Evolutionary conservation across 345 rosid genomes (phyloP).

Genomic region (Hibiscus trionum): DNA sequence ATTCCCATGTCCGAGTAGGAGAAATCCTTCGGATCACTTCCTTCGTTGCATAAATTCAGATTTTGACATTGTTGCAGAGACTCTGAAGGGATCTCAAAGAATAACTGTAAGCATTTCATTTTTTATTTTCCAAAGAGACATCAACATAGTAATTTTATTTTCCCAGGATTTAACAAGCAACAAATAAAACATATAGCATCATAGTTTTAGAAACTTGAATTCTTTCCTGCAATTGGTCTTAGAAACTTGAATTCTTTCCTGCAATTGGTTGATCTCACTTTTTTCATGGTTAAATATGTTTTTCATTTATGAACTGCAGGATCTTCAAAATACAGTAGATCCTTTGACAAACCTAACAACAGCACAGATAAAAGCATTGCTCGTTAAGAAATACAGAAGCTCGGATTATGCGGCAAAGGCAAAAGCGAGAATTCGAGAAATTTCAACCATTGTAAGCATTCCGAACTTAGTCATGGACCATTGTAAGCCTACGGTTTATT

Average conservation of each 20-base stretch:
- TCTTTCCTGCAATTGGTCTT: too few species aligned
- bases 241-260: too few species aligned
- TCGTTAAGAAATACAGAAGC: constrained; percentile 32
- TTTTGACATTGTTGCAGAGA: constrained; percentile 42
- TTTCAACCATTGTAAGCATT: constrained; percentile 30
- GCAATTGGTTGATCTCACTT: too few species aligned
- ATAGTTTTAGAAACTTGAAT: too few species aligned
- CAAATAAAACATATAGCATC: too few species aligned
- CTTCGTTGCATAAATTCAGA: constrained; percentile 61
- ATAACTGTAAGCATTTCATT: constrained; percentile 22
- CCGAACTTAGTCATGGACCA: not conserved
- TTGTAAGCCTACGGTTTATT: not conserved
- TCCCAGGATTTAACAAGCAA: too few species aligned
- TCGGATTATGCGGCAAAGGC: constrained; percentile 30
- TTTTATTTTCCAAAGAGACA: not conserved
- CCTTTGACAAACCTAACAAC: constrained; percentile 27
- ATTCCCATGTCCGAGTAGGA: constrained; percentile 62
- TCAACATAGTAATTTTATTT: too few species aligned
- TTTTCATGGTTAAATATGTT: not conserved
- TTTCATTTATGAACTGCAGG: constrained; percentile 22
- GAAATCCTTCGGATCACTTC: constrained; percentile 73
- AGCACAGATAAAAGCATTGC: constrained; percentile 32
- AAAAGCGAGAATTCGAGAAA: constrained; percentile 31
- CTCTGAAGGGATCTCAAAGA: constrained; percentile 33
- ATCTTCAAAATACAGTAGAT: constrained; percentile 23